phyloP scores from a whole-genome alignment of 192 early-diverging fungal species.

The Chytriomyces confervae region DNA sequence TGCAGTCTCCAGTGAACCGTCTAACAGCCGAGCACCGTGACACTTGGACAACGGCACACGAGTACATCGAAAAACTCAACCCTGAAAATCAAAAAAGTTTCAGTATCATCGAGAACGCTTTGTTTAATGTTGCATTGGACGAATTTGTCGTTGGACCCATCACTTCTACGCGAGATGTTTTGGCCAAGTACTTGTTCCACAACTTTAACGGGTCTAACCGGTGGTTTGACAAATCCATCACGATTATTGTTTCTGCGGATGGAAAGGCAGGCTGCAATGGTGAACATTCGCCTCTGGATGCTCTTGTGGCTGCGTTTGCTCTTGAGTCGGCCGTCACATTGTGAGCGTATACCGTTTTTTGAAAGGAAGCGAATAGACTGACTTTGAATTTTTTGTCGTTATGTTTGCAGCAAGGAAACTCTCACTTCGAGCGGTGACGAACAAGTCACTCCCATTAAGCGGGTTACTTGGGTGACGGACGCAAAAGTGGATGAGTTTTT shows the following conservation, averaged over 20 bases:
- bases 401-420: conserved; percentile 25
- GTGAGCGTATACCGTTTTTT: conserved; percentile 24
- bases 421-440: background rate
- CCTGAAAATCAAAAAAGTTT: conserved; percentile 67
- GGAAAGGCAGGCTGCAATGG: conserved; percentile 64
- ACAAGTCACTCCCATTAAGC: conserved; percentile 18
- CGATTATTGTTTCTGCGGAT: conserved; percentile 73
- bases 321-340: conserved; percentile 52
- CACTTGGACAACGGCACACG: conserved; percentile 75
- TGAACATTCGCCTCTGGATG: conserved; percentile 85
- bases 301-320: conserved; percentile 72
- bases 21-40: conserved; percentile 84
- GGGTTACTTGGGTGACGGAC: conserved; percentile 49
- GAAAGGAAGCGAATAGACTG: too few relatives aligned
- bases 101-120: conserved; percentile 67
- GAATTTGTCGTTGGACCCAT: conserved; percentile 53
- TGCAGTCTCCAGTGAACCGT: conserved; percentile 62
- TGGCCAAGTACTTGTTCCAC: conserved; percentile 58
- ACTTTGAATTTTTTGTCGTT: conserved; percentile 4
- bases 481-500: conserved; percentile 43
- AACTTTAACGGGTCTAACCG: conserved; percentile 78
- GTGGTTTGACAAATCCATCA: conserved; percentile 89
- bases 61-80: conserved; percentile 65
- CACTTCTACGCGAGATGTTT: background rate
- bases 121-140: conserved; percentile 82